phyloP scores from a whole-genome alignment of 2,329 filamentous ascomycete genomes.

The Stemphylium vesicarium region DNA sequence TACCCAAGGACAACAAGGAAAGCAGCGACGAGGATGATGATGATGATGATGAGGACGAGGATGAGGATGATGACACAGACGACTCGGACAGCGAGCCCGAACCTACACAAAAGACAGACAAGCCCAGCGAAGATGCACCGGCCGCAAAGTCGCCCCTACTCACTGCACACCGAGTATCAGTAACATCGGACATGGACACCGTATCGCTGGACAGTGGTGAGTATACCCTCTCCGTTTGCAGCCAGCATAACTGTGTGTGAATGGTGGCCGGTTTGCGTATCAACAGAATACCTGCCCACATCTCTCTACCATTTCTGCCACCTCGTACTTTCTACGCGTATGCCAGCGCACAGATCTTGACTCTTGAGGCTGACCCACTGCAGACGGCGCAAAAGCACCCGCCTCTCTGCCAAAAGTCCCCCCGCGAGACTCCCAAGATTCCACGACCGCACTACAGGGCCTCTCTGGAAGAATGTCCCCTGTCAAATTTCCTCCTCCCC shows the following conservation, averaged over 20 bases:
- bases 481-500: constrained; percentile 56
- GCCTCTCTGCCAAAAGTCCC: constrained; percentile 60
- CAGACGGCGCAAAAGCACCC: constrained; percentile 38
- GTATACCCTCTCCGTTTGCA: constrained; percentile 23
- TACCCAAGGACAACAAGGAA: constrained; percentile 18
- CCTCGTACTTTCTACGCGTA: background rate
- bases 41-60: constrained; percentile 19
- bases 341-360: background rate
- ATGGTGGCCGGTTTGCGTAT: constrained; percentile 4
- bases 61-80: constrained; percentile 16
- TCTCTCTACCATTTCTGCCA: background rate
- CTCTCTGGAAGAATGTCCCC: constrained; percentile 75
- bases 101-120: constrained; percentile 11
- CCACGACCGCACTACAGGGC: constrained; percentile 61
- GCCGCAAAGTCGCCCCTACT: constrained; percentile 59
- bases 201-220: constrained; percentile 70
- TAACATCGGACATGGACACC: constrained; percentile 64
- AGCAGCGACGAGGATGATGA: constrained; percentile 19
- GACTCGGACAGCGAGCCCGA: constrained; percentile 17
- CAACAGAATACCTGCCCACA: background rate
- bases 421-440: constrained; percentile 55
- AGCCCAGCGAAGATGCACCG: constrained; percentile 21
- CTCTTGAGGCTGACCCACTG: constrained; percentile 22
- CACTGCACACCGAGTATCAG: constrained; percentile 62
- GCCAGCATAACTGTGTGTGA: constrained; percentile 1